These are phyloP conservation scores for Ephemerocybe angulata DNA, from an alignment of 768 basidiomycete genomes.

Conservation along the genomic window DNA sequence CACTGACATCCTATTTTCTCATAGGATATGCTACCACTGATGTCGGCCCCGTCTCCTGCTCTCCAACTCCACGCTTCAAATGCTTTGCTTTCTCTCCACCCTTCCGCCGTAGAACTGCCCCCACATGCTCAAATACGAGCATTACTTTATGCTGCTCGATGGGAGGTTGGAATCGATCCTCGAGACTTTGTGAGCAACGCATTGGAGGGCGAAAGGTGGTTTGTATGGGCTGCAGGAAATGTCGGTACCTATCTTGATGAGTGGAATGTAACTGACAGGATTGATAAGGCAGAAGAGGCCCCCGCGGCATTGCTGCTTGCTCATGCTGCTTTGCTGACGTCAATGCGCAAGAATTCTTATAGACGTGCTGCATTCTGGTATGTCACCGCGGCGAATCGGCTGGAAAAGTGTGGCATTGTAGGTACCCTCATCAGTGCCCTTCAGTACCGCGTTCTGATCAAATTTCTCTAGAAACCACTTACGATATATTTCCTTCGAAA, in stretches of 20 bases:
- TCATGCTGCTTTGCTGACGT: constrained; percentile 72
- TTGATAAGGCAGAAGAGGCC: constrained; percentile 77
- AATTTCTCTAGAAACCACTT: constrained; percentile 63
- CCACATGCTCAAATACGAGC: constrained; percentile 68
- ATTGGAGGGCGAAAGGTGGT: constrained; percentile 79
- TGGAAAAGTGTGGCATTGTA: constrained; percentile 85
- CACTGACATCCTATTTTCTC: not conserved
- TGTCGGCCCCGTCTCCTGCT: constrained; percentile 65
- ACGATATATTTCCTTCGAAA: constrained; percentile 78
- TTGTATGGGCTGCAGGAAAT: constrained; percentile 80
- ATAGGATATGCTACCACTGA: constrained; percentile 78
- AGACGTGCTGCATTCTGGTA: constrained; percentile 80
- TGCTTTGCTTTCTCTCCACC: constrained; percentile 49
- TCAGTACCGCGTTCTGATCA: constrained; percentile 4
- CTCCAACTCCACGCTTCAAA: constrained; percentile 58
- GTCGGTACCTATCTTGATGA: constrained; percentile 41
- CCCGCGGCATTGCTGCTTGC: constrained; percentile 76
- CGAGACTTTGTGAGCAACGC: constrained; percentile 54
- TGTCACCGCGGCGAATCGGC: constrained; percentile 64
- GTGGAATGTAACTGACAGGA: constrained; percentile 19
- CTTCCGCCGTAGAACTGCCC: constrained; percentile 44
- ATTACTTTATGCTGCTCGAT: constrained; percentile 66
- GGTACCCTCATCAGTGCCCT: constrained; percentile 11
- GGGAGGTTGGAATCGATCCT: constrained; percentile 63
- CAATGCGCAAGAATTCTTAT: constrained; percentile 44